Conservation (phyloP, 768 basidiomycete species). For the Mycena sanguinolenta region DNA sequence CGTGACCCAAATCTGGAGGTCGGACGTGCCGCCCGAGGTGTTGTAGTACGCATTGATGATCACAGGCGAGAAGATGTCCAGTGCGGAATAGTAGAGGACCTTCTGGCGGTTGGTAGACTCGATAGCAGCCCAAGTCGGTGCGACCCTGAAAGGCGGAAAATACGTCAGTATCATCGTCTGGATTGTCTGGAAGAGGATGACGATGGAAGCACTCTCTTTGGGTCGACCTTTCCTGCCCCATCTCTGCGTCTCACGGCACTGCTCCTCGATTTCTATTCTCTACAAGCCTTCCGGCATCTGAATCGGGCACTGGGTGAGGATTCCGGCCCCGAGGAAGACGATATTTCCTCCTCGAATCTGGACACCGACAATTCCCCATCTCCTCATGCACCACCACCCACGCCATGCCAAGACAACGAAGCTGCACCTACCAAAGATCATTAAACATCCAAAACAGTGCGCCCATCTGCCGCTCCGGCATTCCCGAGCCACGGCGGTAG, state of each 20-base stretch:
- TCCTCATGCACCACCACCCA: too few species aligned
- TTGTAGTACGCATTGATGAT: conserved; percentile 31
- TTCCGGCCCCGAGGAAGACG: too few species aligned
- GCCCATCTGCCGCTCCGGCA: conserved; percentile 24
- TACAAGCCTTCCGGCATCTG: too few species aligned
- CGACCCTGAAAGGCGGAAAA: conserved; percentile 11
- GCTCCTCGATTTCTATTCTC: too few species aligned
- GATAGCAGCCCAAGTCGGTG: conserved; percentile 26
- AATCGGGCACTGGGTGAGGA: too few species aligned
- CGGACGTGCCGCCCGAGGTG: conserved; percentile 4
- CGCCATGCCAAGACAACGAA: neutral
- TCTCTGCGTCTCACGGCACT: too few species aligned
- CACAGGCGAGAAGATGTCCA: conserved; percentile 30
- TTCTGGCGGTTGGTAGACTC: conserved; percentile 32
- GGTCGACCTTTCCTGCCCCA: too few species aligned
- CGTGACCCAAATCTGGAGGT: conserved; percentile 30
- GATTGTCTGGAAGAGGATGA: neutral
- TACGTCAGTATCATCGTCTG: neutral
- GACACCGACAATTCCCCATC: too few species aligned
- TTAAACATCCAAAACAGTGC: conserved; percentile 33
- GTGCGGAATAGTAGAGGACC: conserved; percentile 30
- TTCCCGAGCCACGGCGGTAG: conserved; percentile 29
- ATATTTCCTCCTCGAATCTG: too few species aligned
- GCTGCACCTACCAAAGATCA: conserved; percentile 23
- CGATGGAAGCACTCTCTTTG: neutral